phyloP scores from a whole-genome alignment of 805 yeast species.

The Yamadazyma akitaensis region DNA sequence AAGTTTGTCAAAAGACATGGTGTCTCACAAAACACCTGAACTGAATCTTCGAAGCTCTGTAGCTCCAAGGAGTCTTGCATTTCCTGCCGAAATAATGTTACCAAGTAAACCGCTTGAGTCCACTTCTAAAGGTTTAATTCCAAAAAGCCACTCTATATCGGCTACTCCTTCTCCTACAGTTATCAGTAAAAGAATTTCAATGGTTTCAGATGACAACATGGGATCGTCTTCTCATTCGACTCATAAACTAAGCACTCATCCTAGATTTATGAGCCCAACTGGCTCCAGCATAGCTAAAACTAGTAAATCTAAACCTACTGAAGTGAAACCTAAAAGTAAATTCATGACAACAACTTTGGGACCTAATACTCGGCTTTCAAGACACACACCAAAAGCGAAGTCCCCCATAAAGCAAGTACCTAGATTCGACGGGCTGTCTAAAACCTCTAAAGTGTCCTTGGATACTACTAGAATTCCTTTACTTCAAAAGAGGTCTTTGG shows the following conservation, averaged over 20 bases:
- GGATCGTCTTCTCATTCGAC: conserved; percentile 2
- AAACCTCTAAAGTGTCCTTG: conserved; percentile 11
- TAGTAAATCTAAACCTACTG: background rate
- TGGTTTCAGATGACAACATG: background rate
- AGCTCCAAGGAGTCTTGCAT: background rate
- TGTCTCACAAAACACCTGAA: too few relatives aligned
- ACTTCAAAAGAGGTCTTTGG: conserved; percentile 25
- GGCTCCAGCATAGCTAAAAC: conserved; percentile 25
- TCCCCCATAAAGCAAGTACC: conserved; percentile 11
- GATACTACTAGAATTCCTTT: conserved; percentile 18
- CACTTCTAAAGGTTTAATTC: background rate
- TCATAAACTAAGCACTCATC: background rate
- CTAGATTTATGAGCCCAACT: conserved; percentile 29
- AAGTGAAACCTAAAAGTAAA: conserved; percentile 22
- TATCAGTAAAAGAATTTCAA: background rate
- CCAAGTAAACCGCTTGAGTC: background rate
- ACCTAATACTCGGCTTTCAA: conserved; percentile 28
- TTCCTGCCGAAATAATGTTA: background rate
- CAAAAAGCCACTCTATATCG: background rate
- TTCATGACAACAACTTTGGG: conserved; percentile 36
- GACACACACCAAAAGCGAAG: conserved; percentile 11
- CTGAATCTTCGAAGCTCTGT: too few relatives aligned
- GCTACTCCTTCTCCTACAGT: background rate
- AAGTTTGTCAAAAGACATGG: too few relatives aligned
- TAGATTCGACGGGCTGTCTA: background rate